These are phyloP conservation scores for Colletotrichum endophyticum DNA, from an alignment of 2,329 filamentous ascomycete genomes.

Conservation along the genomic window DNA sequence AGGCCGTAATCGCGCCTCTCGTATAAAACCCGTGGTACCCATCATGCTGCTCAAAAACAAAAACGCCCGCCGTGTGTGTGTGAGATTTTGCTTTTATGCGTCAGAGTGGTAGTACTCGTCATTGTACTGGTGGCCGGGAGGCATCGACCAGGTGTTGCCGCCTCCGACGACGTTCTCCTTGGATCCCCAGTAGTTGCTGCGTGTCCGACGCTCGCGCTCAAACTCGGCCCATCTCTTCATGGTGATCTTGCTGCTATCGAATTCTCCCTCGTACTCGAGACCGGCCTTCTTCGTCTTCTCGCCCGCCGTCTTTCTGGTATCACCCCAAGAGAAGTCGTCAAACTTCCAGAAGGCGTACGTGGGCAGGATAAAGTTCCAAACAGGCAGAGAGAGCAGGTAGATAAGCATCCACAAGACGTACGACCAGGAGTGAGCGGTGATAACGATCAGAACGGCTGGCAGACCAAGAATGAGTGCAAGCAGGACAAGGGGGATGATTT, in stretches of 20 bases:
- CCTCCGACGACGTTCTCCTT: slow-evolving; percentile 55
- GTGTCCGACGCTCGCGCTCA: slow-evolving; percentile 68
- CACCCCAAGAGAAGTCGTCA: slow-evolving; percentile 99
- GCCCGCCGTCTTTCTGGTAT: slow-evolving; percentile 92
- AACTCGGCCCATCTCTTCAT: slow-evolving; percentile 99
- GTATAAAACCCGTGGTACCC: slow-evolving; percentile 10
- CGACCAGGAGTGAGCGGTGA: slow-evolving; percentile 90
- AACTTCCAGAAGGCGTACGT: slow-evolving; percentile 99
- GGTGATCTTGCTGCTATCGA: slow-evolving; percentile 97
- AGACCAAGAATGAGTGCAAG: slow-evolving; percentile 91
- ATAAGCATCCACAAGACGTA: slow-evolving; percentile 98
- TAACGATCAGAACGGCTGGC: slow-evolving; percentile 86
- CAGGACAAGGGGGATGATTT: slow-evolving; percentile 89
- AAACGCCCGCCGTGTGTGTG: slow-evolving; percentile 10
- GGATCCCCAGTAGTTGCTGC: slow-evolving; percentile 56
- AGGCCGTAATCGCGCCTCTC: slow-evolving; percentile 13
- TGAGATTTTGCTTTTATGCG: slow-evolving; percentile 36
- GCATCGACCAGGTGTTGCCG: slow-evolving; percentile 46
- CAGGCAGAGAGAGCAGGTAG: slow-evolving; percentile 88
- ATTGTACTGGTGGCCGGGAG: slow-evolving; percentile 50
- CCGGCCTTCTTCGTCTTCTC: slow-evolving; percentile 88
- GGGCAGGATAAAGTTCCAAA: slow-evolving; percentile 98
- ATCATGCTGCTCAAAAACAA: slow-evolving; percentile 13
- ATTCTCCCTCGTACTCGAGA: slow-evolving; percentile 90
- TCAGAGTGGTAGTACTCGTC: slow-evolving; percentile 61